phyloP scores from a whole-genome alignment of 495 filamentous ascomycete genomes.

The Ramalina intermedia region DNA sequence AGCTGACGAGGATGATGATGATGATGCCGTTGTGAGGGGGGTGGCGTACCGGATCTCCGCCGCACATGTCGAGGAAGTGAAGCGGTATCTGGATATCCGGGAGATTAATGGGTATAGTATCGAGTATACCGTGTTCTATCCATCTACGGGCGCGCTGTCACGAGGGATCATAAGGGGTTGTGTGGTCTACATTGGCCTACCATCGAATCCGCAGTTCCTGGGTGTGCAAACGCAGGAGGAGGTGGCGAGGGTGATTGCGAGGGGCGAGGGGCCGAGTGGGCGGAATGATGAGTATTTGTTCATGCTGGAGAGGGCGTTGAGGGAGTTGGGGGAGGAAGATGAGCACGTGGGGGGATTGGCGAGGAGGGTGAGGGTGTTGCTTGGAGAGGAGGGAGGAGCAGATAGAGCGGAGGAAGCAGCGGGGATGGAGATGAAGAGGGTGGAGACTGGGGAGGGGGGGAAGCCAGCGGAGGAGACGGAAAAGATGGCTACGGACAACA shows the following conservation, averaged over 20 bases:
- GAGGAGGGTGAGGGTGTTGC: conserved; percentile 28
- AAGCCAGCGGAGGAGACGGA: conserved; percentile 17
- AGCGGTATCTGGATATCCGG: conserved; percentile 83
- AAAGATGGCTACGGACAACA: conserved; percentile 16
- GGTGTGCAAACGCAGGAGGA: conserved; percentile 65
- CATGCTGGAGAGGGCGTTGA: conserved; percentile 61
- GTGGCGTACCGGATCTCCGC: conserved; percentile 79
- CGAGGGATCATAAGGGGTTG: conserved; percentile 16
- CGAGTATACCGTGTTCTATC: conserved; percentile 63
- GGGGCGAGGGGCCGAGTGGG: conserved; percentile 68
- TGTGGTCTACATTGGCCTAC: conserved; percentile 91
- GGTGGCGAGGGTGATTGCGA: conserved; percentile 73
- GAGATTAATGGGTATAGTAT: conserved; percentile 95
- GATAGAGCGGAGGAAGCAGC: conserved; percentile 12
- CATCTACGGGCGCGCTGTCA: neutral
- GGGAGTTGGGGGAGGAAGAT: conserved; percentile 63
- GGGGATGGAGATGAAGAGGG: conserved; percentile 21
- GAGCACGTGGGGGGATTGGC: conserved; percentile 55
- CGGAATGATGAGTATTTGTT: conserved; percentile 86
- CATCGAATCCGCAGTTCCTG: conserved; percentile 84
- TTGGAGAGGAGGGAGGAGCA: conserved; percentile 19
- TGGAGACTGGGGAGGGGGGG: conserved; percentile 16
- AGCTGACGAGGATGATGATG: neutral
- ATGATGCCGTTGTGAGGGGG: conserved; percentile 43
- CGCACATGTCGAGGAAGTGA: conserved; percentile 61